Evolutionary conservation across 129 eudicot species (phyloP).

Genomic region (Tagetes erecta): DNA sequence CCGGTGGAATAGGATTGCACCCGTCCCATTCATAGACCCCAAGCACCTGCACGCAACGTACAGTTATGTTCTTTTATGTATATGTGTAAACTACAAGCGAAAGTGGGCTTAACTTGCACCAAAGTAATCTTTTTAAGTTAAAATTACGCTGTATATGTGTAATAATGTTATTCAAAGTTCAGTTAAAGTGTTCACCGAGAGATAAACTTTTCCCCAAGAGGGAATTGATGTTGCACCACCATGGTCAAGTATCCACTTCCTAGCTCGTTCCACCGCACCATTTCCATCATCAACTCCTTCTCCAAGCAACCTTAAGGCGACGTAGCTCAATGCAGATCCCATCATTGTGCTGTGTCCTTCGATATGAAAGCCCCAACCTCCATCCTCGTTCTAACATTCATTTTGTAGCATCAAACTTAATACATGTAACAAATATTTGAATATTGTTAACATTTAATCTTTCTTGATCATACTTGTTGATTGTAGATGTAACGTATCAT

Average conservation of each 20-base stretch:
- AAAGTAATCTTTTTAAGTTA: too few species aligned
- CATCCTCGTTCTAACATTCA: conserved; percentile 66
- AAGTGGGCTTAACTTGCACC: too few species aligned
- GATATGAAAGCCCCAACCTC: conserved; percentile 81
- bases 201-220: conserved; percentile 82
- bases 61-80: too few species aligned
- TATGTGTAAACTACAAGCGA: too few species aligned
- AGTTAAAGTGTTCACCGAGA: conserved; percentile 26
- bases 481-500: conserved; percentile 49
- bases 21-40: conserved; percentile 70
- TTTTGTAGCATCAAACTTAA: neutral
- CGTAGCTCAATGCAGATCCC: conserved; percentile 64
- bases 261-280: conserved; percentile 48
- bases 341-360: conserved; percentile 81
- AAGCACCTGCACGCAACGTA: neutral
- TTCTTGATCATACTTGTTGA: conserved; percentile 49
- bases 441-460: too few species aligned
- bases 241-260: conserved; percentile 76
- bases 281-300: conserved; percentile 58
- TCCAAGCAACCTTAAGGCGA: conserved; percentile 61
- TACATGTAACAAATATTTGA: neutral
- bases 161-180: neutral
- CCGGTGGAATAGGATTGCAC: conserved; percentile 79
- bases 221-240: conserved; percentile 80
- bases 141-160: too few species aligned